Conservation (phyloP, 2,329 filamentous ascomycete genomes). For the Diaporthe caulivora region DNA sequence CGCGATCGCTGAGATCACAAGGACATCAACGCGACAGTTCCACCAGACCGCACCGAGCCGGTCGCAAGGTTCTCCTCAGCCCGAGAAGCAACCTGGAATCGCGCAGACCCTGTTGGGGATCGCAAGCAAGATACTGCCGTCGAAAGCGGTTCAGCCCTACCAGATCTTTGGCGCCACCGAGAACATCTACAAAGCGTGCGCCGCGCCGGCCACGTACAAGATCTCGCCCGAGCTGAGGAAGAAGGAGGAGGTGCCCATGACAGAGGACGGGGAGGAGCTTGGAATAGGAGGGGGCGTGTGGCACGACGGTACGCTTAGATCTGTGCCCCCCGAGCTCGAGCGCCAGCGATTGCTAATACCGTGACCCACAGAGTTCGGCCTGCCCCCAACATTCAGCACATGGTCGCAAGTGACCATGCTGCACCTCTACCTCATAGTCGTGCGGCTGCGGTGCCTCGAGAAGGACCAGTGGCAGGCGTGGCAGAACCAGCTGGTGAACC, state of each 20-base stretch:
- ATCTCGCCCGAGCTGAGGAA: constrained; percentile 77
- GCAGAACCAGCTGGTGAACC: constrained; percentile 92
- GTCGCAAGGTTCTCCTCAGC: constrained; percentile 24
- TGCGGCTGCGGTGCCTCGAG: constrained; percentile 84
- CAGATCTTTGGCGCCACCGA: constrained; percentile 84
- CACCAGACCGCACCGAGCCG: constrained; percentile 36
- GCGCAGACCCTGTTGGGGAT: constrained; percentile 31
- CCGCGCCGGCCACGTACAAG: constrained; percentile 79
- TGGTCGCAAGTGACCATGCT: constrained; percentile 98
- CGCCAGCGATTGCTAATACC: constrained; percentile 32
- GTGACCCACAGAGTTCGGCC: constrained; percentile 73
- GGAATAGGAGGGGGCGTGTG: constrained; percentile 82
- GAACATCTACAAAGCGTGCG: constrained; percentile 81
- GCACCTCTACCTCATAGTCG: constrained; percentile 92
- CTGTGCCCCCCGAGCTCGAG: neutral
- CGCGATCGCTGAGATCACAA: constrained; percentile 31
- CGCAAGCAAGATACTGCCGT: constrained; percentile 35
- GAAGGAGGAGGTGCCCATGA: constrained; percentile 75
- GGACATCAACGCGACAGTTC: constrained; percentile 34
- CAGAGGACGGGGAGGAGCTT: constrained; percentile 84
- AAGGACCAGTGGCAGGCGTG: constrained; percentile 77
- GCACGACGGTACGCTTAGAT: constrained; percentile 75
- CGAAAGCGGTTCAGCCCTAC: constrained; percentile 64
- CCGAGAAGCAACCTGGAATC: constrained; percentile 24
- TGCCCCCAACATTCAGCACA: constrained; percentile 90